Evolutionary conservation across 768 basidiomycete species (phyloP), one percentile per base, ranked within the genome.

Genomic region (Phylloporus sp.): DNA sequence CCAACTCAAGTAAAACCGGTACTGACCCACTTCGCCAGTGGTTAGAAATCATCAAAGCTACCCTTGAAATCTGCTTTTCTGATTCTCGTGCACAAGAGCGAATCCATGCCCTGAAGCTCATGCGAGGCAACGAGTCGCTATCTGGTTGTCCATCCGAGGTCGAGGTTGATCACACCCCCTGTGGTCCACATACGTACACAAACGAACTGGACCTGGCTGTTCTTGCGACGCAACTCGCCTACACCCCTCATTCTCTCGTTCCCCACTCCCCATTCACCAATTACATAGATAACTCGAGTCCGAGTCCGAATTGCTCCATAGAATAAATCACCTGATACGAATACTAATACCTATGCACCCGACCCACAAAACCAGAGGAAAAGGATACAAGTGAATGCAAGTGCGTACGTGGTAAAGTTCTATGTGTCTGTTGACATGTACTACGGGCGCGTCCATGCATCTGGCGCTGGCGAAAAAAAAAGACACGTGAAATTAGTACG

Each of bases 401-500:
- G 5, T 13, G 13, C 23, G 13, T 40, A 40, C 15, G 12, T 15
- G 13, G 7, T 15, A 12, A 24, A 23, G 23, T 15, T 39, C 38
- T 39, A 24, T 12, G 38, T 24, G 7, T 36, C 35, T 18, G 9
- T 10, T 24, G 23, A 18, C 15, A 10, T n/a, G 24, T 11, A 43
- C n/a, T n/a, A n/a, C n/a, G 42, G 27, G 22, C 11, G 43, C 5
- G n/a, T 41, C 40, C 40, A 26, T 41, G 22, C 40, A 6, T 10
- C 15, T 23, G 22, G 12, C 39, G 23, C 22, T 40, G 6, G 20
- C 9, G 35, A 36, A 1, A 8, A 15, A 26, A 41, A 41, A 16
- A 31, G 11, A 12, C 12, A 22, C 11, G 20, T 10, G 22, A 5
- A 3, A 45, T 66, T 53, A 68, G 28, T 79, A 81, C 0, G 83